Evolutionary conservation across 805 yeast genomes (phyloP), one percentile per base, ranked within the genome.

Genomic region (Candida silvicultrix): DNA sequence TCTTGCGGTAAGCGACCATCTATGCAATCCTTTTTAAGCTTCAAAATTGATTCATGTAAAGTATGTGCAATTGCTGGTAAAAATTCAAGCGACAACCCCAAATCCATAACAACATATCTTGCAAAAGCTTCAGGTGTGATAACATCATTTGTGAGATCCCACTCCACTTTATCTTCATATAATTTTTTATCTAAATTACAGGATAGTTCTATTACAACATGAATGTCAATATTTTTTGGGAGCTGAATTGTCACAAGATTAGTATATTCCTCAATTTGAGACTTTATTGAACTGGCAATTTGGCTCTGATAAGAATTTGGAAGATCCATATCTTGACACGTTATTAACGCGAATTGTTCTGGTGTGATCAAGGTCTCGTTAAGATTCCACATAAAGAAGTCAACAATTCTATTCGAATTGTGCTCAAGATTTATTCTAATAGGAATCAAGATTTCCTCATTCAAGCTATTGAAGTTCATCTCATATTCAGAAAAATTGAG

Each of bases 141-240:
- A 34, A 59, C 45, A 32, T 68, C 73, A 50, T 68, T 74, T 8
- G 68, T 58, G 38, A 94, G 70, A 59, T 94, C 95, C 98, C 98
- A 92, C 65, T 94, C 98, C 52, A 94, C 84, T 62, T 85, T 85
- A 65, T 94, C 99, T 55, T 89, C 96, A 57, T 82, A 89, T 38
- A 90, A 74, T 55, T 82, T 83, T 60, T 86, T 86, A 52, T 89
- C 89, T 50, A 94, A 68, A 59, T 85, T 88, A 42, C 94, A 86
- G 15, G 92, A 81, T 35, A 94, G 66, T 52, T 89, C 86, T 32
- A 94, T 75, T 4, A 94, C 75, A 1, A 86, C 95, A 57, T 86
- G 94, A 25, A 83, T 67, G 45, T 78, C 81, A 39, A 74, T 73
- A 47, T 81, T 87, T 35, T 66, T 69, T 16, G 95, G 92, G 23